Evolutionary conservation across 345 rosid species (phyloP).

Genomic region (Aquilaria sinensis): DNA sequence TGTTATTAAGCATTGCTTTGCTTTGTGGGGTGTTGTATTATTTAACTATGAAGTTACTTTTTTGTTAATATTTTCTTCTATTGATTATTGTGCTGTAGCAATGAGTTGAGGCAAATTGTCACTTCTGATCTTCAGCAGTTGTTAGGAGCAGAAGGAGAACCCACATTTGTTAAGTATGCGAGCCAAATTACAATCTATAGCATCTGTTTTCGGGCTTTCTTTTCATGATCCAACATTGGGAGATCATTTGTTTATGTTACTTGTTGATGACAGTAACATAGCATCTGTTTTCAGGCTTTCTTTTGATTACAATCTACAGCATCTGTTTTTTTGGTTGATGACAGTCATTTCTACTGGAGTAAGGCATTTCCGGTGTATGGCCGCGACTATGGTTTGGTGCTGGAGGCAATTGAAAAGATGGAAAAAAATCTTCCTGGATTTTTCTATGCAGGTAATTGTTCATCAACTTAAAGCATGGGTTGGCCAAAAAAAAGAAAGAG

Average conservation of each 20-base stretch:
- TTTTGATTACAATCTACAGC: neutral
- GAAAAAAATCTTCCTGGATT: slow-evolving; percentile 87
- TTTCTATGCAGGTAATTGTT: slow-evolving; percentile 79
- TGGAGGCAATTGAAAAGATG: slow-evolving; percentile 69
- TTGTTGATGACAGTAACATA: too few species aligned
- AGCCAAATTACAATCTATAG: neutral
- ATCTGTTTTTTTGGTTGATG: slow-evolving; percentile 8
- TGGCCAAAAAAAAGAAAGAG: too few species aligned
- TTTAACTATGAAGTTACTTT: neutral
- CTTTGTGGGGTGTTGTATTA: neutral
- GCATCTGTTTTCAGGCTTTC: neutral
- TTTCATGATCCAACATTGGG: neutral
- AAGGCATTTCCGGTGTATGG: slow-evolving; percentile 85
- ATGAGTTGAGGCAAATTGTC: slow-evolving; percentile 71
- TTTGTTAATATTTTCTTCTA: slow-evolving; percentile 6
- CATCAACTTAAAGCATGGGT: slow-evolving; percentile 3
- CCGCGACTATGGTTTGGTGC: slow-evolving; percentile 49
- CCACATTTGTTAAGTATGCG: slow-evolving; percentile 68
- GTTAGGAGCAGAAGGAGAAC: slow-evolving; percentile 90
- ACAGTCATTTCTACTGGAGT: slow-evolving; percentile 91
- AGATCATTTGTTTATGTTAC: neutral
- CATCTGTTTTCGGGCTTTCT: neutral
- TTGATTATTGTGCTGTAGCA: slow-evolving; percentile 28
- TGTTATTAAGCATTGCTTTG: neutral
- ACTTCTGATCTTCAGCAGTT: slow-evolving; percentile 76